These are phyloP conservation scores for Colletotrichum higginsianum DNA, from an alignment of 2,329 filamentous ascomycete genomes.

Conservation along the genomic window DNA sequence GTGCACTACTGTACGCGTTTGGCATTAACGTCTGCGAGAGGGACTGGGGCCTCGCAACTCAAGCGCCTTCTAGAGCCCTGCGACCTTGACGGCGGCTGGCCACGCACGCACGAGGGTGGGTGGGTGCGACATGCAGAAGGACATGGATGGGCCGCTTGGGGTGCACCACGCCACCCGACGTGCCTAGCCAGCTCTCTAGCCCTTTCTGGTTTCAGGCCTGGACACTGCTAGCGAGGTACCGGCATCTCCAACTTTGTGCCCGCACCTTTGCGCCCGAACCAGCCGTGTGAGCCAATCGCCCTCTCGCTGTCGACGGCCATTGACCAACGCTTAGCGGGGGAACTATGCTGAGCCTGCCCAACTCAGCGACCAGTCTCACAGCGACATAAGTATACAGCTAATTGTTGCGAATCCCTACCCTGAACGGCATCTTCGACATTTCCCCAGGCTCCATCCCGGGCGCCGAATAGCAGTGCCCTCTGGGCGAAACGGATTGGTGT, in stretches of 20 bases:
- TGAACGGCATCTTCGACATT: conserved; percentile 13
- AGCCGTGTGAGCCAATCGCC: background rate
- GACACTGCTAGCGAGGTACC: conserved; percentile 29
- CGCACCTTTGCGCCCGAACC: background rate
- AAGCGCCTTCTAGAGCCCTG: conserved; percentile 23
- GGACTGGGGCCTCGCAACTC: conserved; percentile 19
- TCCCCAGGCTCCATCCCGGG: conserved; percentile 30
- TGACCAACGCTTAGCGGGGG: background rate
- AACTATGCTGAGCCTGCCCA: conserved; percentile 16
- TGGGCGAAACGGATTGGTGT: conserved; percentile 29
- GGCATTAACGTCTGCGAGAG: background rate
- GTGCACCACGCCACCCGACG: conserved; percentile 35
- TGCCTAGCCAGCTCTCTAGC: conserved; percentile 29
- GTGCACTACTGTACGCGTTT: conserved; percentile 11
- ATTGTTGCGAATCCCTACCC: conserved; percentile 25
- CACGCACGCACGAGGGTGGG: conserved; percentile 23
- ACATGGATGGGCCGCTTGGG: conserved; percentile 37
- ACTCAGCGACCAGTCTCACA: conserved; percentile 22
- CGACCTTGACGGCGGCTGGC: conserved; percentile 19
- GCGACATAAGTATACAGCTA: conserved; percentile 15
- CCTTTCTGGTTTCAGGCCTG: conserved; percentile 40
- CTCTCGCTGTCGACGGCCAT: background rate
- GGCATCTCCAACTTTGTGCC: background rate
- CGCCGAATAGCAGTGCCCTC: conserved; percentile 14
- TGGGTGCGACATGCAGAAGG: conserved; percentile 37